Base-by-base conservation (phyloP, 352 stramenopile genomes). In the Thalassiosira ordinaria region DNA sequence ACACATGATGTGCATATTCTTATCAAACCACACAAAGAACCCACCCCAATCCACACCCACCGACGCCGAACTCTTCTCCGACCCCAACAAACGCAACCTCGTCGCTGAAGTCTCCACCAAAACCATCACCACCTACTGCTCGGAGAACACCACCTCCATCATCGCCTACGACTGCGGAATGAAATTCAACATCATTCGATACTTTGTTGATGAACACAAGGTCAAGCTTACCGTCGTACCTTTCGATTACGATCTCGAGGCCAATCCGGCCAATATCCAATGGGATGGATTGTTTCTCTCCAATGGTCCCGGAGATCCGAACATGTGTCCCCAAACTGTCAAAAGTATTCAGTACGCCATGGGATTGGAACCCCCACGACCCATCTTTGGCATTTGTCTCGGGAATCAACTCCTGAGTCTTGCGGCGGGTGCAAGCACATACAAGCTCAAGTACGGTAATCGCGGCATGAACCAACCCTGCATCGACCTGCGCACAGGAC, bases 151-250 rank as follows among this genome's bases (percentile, higher is more conserved):
- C 26, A 83, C 96, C 49, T 98, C 98, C 81, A 96, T 99, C 55
- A 84, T 99, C 41, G 97, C 96, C 2, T 92, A 98, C 46, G 97
- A 99, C 85, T 98, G 96, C 84, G 97, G 97, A 65, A 99, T 99
- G 88, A 99, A 99, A 89, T 98, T 97, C 92, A 99, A 99, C 88
- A 99, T 99, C 82, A 98, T 99, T 74, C 96, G 97, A 20, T 96
- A 97, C 80, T 92, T 99, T n/a, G 93, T 98, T 37, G 93, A 97
- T 46, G 94, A 94, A 27, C 87, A 87, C 60, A 87, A 85, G 31
- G 91, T 95, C 9, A 86, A 95, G 68, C 89, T 99, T 1, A 98
- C 97, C 46, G 93, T 99, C 24, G 97, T 99, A 64, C 97, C 97
- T 26, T 99, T 94, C 88, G 94, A 99, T 85, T 97, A 99, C 82